Conservation (phyloP, 2,329 filamentous ascomycete species). For the Aspergillus udagawae region DNA sequence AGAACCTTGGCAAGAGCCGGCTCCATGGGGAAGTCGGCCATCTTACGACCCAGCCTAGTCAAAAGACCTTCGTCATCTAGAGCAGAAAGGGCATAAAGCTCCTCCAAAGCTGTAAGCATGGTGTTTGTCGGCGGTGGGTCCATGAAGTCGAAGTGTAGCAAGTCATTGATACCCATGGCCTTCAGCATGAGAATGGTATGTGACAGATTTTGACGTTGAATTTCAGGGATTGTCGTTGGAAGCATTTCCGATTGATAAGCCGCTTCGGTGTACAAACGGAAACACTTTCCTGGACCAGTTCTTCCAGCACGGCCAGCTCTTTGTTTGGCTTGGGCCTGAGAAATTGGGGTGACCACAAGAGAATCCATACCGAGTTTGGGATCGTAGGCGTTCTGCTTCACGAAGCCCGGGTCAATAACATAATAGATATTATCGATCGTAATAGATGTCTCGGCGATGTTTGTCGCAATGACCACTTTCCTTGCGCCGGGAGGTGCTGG, state of each 20-base stretch:
- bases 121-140: slow-evolving; percentile 96
- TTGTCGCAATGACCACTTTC: slow-evolving; percentile 96
- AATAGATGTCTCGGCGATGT: slow-evolving; percentile 96
- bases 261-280: slow-evolving; percentile 89
- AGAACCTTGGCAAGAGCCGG: slow-evolving; percentile 86
- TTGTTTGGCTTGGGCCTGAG: slow-evolving; percentile 94
- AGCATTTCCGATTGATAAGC: slow-evolving; percentile 97
- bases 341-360: slow-evolving; percentile 90
- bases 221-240: slow-evolving; percentile 92
- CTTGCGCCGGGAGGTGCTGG: slow-evolving; percentile 79
- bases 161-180: slow-evolving; percentile 97
- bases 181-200: slow-evolving; percentile 96
- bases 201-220: slow-evolving; percentile 88
- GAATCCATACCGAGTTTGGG: slow-evolving; percentile 98
- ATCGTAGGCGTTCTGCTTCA: slow-evolving; percentile 96
- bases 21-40: slow-evolving; percentile 99
- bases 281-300: slow-evolving; percentile 94
- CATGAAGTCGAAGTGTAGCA: slow-evolving; percentile 98
- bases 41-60: slow-evolving; percentile 86
- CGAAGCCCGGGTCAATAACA: slow-evolving; percentile 93
- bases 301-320: slow-evolving; percentile 86
- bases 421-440: slow-evolving; percentile 98
- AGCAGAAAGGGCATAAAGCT: slow-evolving; percentile 85
- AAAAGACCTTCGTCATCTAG: slow-evolving; percentile 93
- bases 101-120: slow-evolving; percentile 93